Evolutionary conservation across 2,329 filamentous ascomycete genomes (phyloP).

Genomic region (Penicillium sp.): DNA sequence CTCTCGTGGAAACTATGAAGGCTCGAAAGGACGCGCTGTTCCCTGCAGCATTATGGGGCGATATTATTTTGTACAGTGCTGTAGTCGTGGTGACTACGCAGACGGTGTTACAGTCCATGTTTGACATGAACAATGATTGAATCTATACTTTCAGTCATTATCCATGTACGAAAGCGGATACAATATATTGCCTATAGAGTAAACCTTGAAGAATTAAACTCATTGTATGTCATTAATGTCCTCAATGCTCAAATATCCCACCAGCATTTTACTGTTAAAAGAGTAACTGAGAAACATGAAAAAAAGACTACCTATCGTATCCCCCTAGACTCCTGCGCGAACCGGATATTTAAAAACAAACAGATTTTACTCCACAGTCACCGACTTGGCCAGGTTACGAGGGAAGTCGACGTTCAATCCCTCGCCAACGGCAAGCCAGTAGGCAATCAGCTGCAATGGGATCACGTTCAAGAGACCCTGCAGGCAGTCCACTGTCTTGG

Average conservation of each 20-base stretch:
- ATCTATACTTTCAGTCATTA: no score
- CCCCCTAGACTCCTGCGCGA: constrained; percentile 9
- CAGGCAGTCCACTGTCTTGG: constrained; percentile 88
- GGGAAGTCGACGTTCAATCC: constrained; percentile 98
- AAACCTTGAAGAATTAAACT: background rate
- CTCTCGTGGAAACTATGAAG: background rate
- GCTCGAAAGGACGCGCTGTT: background rate
- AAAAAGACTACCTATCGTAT: constrained; percentile 8
- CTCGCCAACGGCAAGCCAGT: constrained; percentile 96
- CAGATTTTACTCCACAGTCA: constrained; percentile 85
- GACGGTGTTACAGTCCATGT: background rate
- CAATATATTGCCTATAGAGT: background rate
- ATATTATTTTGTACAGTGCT: background rate
- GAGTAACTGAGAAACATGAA: constrained; percentile 3
- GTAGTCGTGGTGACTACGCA: background rate
- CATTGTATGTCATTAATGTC: constrained; percentile 12
- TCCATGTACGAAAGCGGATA: no score
- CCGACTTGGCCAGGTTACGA: constrained; percentile 96
- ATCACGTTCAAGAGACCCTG: constrained; percentile 98
- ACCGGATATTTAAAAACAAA: constrained; percentile 1
- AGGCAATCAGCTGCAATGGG: constrained; percentile 94
- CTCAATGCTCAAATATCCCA: constrained; percentile 1
- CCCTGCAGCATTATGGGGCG: background rate
- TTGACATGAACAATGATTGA: no score
- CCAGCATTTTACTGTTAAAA: background rate